phyloP scores from a whole-genome alignment of 2,329 filamentous ascomycete genomes.

The Diplodia corticola region DNA sequence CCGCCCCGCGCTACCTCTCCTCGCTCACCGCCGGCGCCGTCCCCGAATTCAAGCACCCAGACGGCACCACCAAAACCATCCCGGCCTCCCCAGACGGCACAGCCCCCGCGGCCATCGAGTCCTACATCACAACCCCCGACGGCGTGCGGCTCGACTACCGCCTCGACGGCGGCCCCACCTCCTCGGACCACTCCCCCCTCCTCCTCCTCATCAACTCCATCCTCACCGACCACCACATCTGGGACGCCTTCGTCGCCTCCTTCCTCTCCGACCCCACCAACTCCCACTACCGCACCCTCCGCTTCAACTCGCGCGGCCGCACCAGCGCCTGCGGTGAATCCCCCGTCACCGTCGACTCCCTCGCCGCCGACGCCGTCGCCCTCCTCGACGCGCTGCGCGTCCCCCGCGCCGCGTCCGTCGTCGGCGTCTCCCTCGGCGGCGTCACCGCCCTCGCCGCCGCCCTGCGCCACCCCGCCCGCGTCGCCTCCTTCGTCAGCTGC shows the following conservation, averaged over 20 bases:
- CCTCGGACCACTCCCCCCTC: constrained; percentile 61
- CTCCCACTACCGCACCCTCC: constrained; percentile 69
- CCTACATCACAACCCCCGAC: constrained; percentile 68
- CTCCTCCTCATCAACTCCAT: constrained; percentile 80
- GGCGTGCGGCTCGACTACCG: constrained; percentile 70
- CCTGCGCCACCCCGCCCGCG: constrained; percentile 61
- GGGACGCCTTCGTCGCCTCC: constrained; percentile 70
- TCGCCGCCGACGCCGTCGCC: constrained; percentile 66
- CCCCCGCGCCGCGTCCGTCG: constrained; percentile 62
- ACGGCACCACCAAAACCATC: constrained; percentile 58
- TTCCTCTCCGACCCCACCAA: constrained; percentile 57
- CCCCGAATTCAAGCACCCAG: constrained; percentile 52
- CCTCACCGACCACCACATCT: constrained; percentile 75
- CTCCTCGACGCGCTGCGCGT: constrained; percentile 71
- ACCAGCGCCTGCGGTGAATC: constrained; percentile 42
- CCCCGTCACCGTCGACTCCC: constrained; percentile 59
- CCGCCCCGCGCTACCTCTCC: constrained; percentile 67
- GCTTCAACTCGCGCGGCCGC: constrained; percentile 76
- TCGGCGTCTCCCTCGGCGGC: constrained; percentile 81
- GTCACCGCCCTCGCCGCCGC: constrained; percentile 74
- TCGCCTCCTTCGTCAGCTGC: constrained; percentile 67
- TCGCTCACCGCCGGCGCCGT: constrained; percentile 54
- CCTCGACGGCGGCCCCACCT: constrained; percentile 64
- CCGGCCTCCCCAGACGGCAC: constrained; percentile 41
- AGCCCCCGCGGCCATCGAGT: constrained; percentile 57